Evolutionary conservation across 768 basidiomycete species (phyloP), one percentile per base, ranked within the genome.

Genomic region (Coprinellus aureogranulatus): DNA sequence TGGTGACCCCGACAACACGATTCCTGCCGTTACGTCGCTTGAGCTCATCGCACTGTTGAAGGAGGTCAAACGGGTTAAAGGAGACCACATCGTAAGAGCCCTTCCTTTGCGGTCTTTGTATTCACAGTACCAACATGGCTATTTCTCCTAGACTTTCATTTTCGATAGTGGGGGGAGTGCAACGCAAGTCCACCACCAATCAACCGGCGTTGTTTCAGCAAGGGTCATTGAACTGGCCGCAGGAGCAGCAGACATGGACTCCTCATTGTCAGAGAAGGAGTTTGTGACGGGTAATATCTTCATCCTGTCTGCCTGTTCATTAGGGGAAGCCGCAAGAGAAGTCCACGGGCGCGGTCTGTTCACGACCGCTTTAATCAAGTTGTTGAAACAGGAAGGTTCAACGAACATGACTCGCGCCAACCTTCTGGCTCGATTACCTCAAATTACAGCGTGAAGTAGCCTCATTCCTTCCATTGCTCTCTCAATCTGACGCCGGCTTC

Each of bases 311-410:
- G 47, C 44, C 8, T 57, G 37, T 26, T 57, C 55, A 20, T 11
- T 27, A 41, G 55, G 55, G 10, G 55, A 57, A 26, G 40, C 46
- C 10, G 37, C 37, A 1, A 26, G 37, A 34, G 55, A 57, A 37
- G 47, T 28, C 22, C 45, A 49, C n/a, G 40, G 48, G 5, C 34
- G 31, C 4, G 55, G 55, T 4, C 23, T 39, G 11, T 57, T 57
- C 27, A 57, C 55, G 14, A 42, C 25, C n/a, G 37, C 55, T 14
- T 44, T 57, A n/a, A 22, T 57, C 23, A 57, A 57, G 55, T 26
- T 42, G 23, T 31, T 57, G 55, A 39, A 49, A 26, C 20, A 45
- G 55, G 22, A 57, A 50, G 55, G 55, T 18, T 39, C 40, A 18
- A 37, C 37, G 2, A 48, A 48, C 25, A 51, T 25, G 16, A 37